Evolutionary conservation across 345 rosid species (phyloP).

Genomic region (Arabidopsis suecica): DNA sequence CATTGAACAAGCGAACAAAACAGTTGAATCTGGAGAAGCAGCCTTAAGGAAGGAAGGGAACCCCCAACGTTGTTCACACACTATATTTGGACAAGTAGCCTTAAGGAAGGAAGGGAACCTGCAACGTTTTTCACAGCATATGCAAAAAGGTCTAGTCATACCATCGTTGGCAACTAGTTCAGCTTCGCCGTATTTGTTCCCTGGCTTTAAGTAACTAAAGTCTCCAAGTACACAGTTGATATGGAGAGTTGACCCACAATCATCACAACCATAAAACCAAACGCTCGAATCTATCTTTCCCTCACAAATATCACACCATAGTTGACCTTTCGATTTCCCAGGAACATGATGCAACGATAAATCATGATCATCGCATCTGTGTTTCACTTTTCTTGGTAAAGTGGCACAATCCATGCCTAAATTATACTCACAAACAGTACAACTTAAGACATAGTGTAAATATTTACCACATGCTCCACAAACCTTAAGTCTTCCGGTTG

Average conservation of each 20-base stretch:
- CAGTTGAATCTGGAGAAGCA: background rate
- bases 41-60: background rate
- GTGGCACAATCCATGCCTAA: background rate
- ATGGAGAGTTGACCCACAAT: background rate
- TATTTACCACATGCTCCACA: background rate
- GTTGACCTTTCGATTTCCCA: background rate
- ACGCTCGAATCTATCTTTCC: background rate
- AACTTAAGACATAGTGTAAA: background rate
- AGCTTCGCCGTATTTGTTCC: background rate
- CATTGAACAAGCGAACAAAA: background rate
- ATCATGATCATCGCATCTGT: background rate
- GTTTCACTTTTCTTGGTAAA: background rate
- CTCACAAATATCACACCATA: conserved; percentile 1
- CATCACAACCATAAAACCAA: background rate
- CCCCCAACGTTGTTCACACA: background rate
- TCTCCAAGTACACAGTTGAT: background rate
- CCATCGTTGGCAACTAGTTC: background rate
- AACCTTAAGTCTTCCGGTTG: rapidly evolving
- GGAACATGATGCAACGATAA: background rate
- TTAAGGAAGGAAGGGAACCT: background rate
- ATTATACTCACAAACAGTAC: background rate
- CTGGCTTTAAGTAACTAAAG: background rate
- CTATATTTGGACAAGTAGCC: background rate
- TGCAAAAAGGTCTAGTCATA: background rate
- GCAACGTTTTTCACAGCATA: background rate